Evolutionary conservation across 768 basidiomycete genomes (phyloP), one percentile per base, ranked within the genome.

Genomic region (Tylopilus sp.): DNA sequence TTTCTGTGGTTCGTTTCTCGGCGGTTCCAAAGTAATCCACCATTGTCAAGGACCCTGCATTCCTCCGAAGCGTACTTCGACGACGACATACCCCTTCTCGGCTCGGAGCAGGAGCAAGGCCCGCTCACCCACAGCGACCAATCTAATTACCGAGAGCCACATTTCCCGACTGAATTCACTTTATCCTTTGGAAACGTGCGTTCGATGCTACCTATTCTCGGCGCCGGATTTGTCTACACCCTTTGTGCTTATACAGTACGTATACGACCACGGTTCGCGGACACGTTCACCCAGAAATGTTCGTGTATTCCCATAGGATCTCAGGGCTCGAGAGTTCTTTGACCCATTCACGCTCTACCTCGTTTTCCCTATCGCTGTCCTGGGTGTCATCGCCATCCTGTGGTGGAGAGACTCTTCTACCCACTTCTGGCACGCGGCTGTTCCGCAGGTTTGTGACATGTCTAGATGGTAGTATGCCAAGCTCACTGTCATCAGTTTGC

Each of bases 371-470:
- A 43, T 57, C 38, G 57, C 54, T 5, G 40, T 63, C 36, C 25
- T 68, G 2, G 51, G 57, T 41, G 60, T 62, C 12, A 49, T 69
- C 17, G 17, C 53, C 18, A 20, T 57, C 17, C 44, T 67, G 36
- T 48, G 55, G 2, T 60, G 58, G 39, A 57, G 59, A 48, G 45
- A 44, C 8, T 53, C 65, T 41, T 48, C 63, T 31, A 46, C 58
- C 13, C 23, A 56, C 7, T 59, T 66, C 36, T 74, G 65, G 65
- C 66, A 75, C 41, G 62, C 62, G 33, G 49, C 58, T 18, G 35
- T 65, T 25, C 61, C 74, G 10, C 72, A 73, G 57, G 75, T 75
- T 57, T 39, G 61, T 60, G 22, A 46, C 42, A 39, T 28, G n/a
- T 30, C 39, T 35, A 17, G 9, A 26, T 35, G 33, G 33, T 35